Evolutionary conservation across 1,284 basidiomycete species (phyloP).

Genomic region (Papiliotrema flavescens): DNA sequence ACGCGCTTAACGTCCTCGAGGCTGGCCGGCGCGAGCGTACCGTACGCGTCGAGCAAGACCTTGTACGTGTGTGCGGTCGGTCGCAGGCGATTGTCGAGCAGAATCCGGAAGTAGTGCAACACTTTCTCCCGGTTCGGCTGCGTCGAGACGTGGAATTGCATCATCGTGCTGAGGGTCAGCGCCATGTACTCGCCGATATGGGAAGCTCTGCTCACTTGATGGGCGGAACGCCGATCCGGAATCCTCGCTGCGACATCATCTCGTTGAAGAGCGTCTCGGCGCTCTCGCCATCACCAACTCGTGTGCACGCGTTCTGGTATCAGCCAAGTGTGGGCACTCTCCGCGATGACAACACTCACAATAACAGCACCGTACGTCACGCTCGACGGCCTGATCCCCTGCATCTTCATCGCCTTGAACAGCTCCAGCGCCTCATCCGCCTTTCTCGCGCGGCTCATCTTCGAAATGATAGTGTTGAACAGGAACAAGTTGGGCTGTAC

Average conservation of each 20-base stretch:
- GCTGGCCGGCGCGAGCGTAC: conserved; percentile 79
- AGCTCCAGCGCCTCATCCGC: conserved; percentile 80
- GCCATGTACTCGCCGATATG: neutral
- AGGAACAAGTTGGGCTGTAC: conserved; percentile 78
- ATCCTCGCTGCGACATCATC: conserved; percentile 71
- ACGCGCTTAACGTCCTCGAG: conserved; percentile 68
- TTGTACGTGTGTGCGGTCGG: conserved; percentile 92
- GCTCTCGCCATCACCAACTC: conserved; percentile 81
- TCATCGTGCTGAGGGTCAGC: conserved; percentile 81
- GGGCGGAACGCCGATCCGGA: conserved; percentile 85
- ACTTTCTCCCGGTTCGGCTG: conserved; percentile 77
- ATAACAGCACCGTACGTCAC: conserved; percentile 97
- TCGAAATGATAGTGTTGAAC: conserved; percentile 94
- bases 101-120: conserved; percentile 70
- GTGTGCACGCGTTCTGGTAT: conserved; percentile 67
- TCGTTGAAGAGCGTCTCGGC: conserved; percentile 82
- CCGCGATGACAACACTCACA: conserved; percentile 48
- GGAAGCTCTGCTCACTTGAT: conserved; percentile 50
- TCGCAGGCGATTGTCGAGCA: conserved; percentile 61
- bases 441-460: conserved; percentile 86
- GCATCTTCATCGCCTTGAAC: conserved; percentile 70
- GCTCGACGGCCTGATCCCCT: conserved; percentile 64
- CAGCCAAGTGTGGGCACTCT: neutral
- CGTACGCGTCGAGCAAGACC: conserved; percentile 88
- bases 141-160: conserved; percentile 90